A percentile compares a stretch with the other conserved stretches of the same genome.
phyloP scores from a whole-genome alignment of 176 grass and related monocot species.

The Guadua angustifolia region DNA sequence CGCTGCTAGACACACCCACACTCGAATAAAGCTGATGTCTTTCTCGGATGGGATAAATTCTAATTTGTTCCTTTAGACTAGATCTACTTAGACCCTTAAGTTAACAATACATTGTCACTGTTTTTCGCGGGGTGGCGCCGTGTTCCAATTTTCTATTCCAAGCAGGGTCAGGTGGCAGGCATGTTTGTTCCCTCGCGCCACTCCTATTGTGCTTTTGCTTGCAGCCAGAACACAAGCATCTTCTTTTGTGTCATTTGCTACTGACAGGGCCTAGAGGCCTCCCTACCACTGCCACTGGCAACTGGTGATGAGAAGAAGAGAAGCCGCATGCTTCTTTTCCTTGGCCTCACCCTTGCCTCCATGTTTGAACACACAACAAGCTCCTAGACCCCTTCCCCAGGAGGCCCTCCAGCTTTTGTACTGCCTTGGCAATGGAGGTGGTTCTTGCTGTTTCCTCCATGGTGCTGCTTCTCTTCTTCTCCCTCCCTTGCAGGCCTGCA shows the following conservation, averaged over 20 bases:
- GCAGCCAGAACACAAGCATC: conserved; percentile 61
- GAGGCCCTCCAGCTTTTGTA: conserved; percentile 10
- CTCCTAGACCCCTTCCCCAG: conserved; percentile 31
- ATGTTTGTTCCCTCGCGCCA: conserved; percentile 73
- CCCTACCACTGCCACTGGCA: conserved; percentile 36
- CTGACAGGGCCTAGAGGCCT: conserved; percentile 52
- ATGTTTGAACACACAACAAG: conserved; percentile 49
- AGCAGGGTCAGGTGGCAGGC: conserved; percentile 84
- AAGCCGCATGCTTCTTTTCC: conserved; percentile 63
- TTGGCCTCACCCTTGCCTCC: conserved; percentile 47
- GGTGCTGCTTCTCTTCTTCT: conserved; percentile 33
- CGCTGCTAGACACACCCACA: conserved; percentile 34
- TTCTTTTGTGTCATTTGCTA: conserved; percentile 88
- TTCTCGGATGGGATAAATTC: conserved; percentile 48
- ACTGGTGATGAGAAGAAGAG: conserved; percentile 39
- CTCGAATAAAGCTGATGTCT: conserved; percentile 48
- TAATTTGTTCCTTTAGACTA: conserved; percentile 46
- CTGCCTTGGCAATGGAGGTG: conserved; percentile 42
- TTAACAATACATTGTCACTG: conserved; percentile 42
- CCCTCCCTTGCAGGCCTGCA: conserved; percentile 37
- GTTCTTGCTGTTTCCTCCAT: conserved; percentile 35
- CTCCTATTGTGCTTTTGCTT: conserved; percentile 52
- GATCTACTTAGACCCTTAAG: conserved; percentile 39
- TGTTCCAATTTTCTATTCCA: conserved; percentile 56
- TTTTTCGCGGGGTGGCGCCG: no score